phyloP scores from a whole-genome alignment of 352 stramenopile genomes.

The Phytophthora citricola region DNA sequence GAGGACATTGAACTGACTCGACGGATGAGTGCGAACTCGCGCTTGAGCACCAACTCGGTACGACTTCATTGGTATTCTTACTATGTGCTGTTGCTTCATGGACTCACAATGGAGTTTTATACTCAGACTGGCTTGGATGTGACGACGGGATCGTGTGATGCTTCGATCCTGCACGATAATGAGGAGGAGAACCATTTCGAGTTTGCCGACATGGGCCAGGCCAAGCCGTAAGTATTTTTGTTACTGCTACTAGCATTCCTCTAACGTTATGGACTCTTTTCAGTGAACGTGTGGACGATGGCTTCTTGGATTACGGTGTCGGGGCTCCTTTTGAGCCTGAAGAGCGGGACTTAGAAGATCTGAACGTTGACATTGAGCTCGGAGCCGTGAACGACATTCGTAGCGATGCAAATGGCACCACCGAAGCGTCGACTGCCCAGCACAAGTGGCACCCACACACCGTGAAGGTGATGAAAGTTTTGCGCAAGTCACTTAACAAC shows the following conservation, averaged over 20 bases:
- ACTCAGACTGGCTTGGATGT: slow-evolving; percentile 36
- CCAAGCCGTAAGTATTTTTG: slow-evolving; percentile 26
- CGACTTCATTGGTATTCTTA: slow-evolving; percentile 1
- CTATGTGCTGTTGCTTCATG: background rate
- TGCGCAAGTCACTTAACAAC: slow-evolving; percentile 75
- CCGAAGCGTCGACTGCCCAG: slow-evolving; percentile 60
- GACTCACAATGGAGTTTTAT: slow-evolving; percentile 10
- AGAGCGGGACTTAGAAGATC: slow-evolving; percentile 60
- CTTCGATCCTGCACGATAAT: slow-evolving; percentile 41
- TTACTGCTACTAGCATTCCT: background rate
- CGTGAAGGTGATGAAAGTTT: slow-evolving; percentile 94
- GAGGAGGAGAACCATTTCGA: slow-evolving; percentile 57
- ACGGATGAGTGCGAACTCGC: slow-evolving; percentile 65
- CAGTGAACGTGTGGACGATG: slow-evolving; percentile 45
- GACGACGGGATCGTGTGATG: slow-evolving; percentile 39
- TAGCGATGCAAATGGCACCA: slow-evolving; percentile 57
- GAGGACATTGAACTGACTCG: slow-evolving; percentile 75
- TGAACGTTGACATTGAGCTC: slow-evolving; percentile 85
- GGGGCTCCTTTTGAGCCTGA: slow-evolving; percentile 62
- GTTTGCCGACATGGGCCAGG: slow-evolving; percentile 40
- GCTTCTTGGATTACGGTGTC: slow-evolving; percentile 61
- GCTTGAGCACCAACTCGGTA: slow-evolving; percentile 68
- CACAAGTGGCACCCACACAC: slow-evolving; percentile 99
- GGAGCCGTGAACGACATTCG: slow-evolving; percentile 81
- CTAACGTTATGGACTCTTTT: slow-evolving; percentile 18